phyloP scores from a whole-genome alignment of 495 filamentous ascomycete species.

The Pyronema omphalodes region DNA sequence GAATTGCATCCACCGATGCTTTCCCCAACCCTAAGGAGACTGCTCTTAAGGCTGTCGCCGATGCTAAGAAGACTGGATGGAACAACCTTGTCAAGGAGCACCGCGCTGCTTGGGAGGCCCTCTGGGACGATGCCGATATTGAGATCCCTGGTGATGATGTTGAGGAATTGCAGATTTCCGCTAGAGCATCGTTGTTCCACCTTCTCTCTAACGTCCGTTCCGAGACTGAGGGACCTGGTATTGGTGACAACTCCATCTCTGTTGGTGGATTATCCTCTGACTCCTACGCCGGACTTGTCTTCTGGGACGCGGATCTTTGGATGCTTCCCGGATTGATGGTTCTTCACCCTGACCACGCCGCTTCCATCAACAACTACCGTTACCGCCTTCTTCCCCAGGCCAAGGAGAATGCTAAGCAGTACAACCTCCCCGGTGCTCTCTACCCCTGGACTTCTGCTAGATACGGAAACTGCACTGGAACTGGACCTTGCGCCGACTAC shows the following conservation, averaged over 20 bases:
- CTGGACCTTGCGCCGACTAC: conserved; percentile 42
- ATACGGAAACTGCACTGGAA: conserved; percentile 43
- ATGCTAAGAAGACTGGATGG: conserved; percentile 28
- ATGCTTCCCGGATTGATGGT: conserved; percentile 38
- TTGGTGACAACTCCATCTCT: conserved; percentile 35
- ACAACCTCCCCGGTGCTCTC: conserved; percentile 30
- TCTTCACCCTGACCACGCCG: conserved; percentile 30
- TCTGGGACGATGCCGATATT: conserved; percentile 37
- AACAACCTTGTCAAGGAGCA: conserved; percentile 28
- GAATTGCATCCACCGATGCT: conserved; percentile 35
- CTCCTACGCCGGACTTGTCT: conserved; percentile 38
- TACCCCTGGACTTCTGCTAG: conserved; percentile 41
- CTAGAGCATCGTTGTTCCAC: conserved; percentile 50
- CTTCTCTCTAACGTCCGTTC: conserved; percentile 41
- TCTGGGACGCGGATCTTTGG: conserved; percentile 44
- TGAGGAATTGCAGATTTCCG: conserved; percentile 40
- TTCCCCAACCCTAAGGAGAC: conserved; percentile 28
- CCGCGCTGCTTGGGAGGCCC: conserved; percentile 29
- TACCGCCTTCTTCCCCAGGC: conserved; percentile 32
- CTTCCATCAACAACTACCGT: conserved; percentile 36
- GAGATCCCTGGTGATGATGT: conserved; percentile 40
- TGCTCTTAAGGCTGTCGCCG: conserved; percentile 28
- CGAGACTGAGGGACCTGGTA: conserved; percentile 30
- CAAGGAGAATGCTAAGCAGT: conserved; percentile 31
- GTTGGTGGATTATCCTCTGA: conserved; percentile 38